Evolutionary conservation across 1,284 basidiomycete species (phyloP).

Genomic region (Moesziomyces parantarcticus): DNA sequence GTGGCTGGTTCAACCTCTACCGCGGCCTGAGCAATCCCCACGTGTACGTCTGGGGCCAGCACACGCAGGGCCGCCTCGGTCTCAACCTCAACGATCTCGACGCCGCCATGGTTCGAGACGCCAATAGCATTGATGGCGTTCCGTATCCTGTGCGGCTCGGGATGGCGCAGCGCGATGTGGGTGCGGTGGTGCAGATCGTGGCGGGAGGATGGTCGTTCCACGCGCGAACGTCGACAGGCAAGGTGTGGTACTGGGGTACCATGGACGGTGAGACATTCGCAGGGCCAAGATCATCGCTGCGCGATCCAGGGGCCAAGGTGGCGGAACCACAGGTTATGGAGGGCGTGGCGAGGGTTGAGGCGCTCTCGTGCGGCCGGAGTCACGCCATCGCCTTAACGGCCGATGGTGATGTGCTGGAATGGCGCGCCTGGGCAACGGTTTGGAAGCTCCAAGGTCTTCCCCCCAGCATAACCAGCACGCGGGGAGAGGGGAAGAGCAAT

Average conservation of each 20-base stretch:
- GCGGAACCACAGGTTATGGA: conserved; percentile 12
- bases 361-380: conserved; percentile 74
- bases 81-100: not conserved
- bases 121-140: not conserved
- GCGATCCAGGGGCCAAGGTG: conserved; percentile 4
- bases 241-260: conserved; percentile 44
- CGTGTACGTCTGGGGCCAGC: conserved; percentile 47
- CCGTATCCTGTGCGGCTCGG: conserved; percentile 39
- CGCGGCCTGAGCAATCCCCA: conserved; percentile 31
- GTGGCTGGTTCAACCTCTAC: conserved; percentile 49
- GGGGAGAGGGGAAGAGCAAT: too few species aligned
- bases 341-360: conserved; percentile 13
- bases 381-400: conserved; percentile 74
- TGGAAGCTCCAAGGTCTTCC: conserved; percentile 20
- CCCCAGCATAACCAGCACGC: not conserved
- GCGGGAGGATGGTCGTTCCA: conserved; percentile 55
- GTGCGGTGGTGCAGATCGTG: conserved; percentile 28
- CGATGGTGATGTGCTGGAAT: conserved; percentile 40
- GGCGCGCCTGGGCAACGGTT: conserved; percentile 41
- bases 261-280: conserved; percentile 30
- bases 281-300: not conserved
- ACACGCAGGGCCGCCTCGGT: conserved; percentile 29
- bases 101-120: not conserved
- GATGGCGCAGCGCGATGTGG: too few species aligned
- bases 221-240: conserved; percentile 36